Evolutionary conservation across 176 grass and related monocot species (phyloP), one percentile per base, ranked within the genome.

Genomic region (Oryza meyeriana): DNA sequence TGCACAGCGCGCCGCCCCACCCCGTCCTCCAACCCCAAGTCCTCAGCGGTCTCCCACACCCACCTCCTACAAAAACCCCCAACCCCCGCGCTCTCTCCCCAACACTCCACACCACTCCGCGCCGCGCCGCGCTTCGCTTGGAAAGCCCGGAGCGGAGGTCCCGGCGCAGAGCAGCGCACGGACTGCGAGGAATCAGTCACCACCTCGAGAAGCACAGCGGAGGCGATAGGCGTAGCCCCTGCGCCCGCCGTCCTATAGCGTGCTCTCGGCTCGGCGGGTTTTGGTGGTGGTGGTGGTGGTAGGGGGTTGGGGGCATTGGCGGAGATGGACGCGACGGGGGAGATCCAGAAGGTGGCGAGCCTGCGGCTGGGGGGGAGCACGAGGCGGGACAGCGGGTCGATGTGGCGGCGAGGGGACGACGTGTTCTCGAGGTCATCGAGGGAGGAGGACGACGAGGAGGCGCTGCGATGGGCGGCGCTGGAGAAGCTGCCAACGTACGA

Each of bases 391-490:
- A 87, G 84, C 80, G 62, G 84, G 1, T 95, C 90, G 25, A 66
- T 87, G 16, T 95, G 90, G 93, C 61, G 87, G 36, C 74, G 85
- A 65, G 78, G 81, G 36, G 90, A 90, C 7, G 90, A 90, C 71
- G 86, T 92, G 8, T 95, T 95, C 79, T 88, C 87, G 57, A 85
- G 85, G 20, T 98, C 95, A n/a, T 90, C 91, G 4, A 40, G 88
- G 62, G 93, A 98, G 0, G 90, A 95, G 63, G 82, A 98, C 79
- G 95, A 98, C 63, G 92, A 98, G 87, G 95, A 93, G 90, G 89
- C 92, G 24, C 81, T 98, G 67, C 87, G 82, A 12, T 98, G 95
- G 95, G 92, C 95, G 10, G 90, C 95, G 12, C 79, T 98, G 11
- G 95, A 98, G 95, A 91, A 69, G 76, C 78, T 98, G 16, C 95